A percentile compares a stretch with the other conserved stretches of the same genome.
Conservation (phyloP, 2,329 filamentous ascomycete species). For the Cladosporium sp. region DNA sequence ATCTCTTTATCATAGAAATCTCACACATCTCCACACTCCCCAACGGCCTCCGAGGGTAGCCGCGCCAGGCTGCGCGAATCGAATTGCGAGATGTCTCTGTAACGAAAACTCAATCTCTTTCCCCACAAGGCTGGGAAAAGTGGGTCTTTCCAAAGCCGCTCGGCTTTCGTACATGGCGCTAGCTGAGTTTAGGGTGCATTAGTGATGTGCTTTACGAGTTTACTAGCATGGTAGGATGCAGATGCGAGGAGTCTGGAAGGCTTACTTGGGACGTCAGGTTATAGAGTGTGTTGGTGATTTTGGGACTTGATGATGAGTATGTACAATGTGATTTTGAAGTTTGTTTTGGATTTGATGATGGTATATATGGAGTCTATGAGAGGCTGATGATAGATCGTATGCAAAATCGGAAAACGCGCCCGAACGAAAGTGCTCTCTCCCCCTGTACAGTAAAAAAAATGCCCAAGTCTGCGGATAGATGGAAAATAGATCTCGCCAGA, state of each 20-base stretch:
- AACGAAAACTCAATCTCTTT: conserved; percentile 8
- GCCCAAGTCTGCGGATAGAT: conserved; percentile 9
- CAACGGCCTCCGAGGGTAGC: conserved; percentile 8
- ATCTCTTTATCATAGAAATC: neutral
- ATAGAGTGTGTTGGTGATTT: neutral
- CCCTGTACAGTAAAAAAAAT: neutral
- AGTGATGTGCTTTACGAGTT: neutral
- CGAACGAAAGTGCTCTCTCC: neutral
- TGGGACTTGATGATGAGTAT: no score
- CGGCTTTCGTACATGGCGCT: conserved; percentile 8
- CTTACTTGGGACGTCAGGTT: conserved; percentile 11
- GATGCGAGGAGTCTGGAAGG: conserved; percentile 1
- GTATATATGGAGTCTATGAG: neutral
- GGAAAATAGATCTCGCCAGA: neutral
- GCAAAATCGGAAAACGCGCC: neutral
- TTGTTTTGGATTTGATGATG: neutral
- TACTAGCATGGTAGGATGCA: neutral
- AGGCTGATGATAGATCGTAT: neutral
- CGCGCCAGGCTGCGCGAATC: neutral
- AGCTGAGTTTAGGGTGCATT: neutral
- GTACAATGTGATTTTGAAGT: neutral
- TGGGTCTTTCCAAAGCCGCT: conserved; percentile 1
- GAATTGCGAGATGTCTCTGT: neutral
- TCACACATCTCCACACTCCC: neutral
- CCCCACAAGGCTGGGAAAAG: conserved; percentile 9